A percentile compares a stretch with the other conserved stretches of the same genome.
phyloP scores from a whole-genome alignment of 1,139 yeast species.

The Hansenula sp. region DNA sequence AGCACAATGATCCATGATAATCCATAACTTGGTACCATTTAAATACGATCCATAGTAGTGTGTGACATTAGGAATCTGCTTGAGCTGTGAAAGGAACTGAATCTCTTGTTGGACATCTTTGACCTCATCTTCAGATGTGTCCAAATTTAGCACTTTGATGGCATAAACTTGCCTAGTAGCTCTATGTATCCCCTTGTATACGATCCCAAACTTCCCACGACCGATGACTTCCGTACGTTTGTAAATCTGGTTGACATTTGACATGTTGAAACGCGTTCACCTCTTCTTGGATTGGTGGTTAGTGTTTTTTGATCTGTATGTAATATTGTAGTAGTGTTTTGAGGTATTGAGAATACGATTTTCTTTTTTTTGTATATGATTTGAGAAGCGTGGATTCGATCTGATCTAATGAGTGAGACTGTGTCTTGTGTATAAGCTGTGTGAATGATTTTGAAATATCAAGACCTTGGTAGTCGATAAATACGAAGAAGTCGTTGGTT shows the following conservation, averaged over 20 bases:
- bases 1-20: conserved; percentile 95
- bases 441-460: too few relatives aligned
- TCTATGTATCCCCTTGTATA: conserved; percentile 68
- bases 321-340: too few relatives aligned
- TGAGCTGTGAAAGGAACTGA: conserved; percentile 77
- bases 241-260: conserved; percentile 39
- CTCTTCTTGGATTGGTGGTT: too few relatives aligned
- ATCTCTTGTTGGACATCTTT: conserved; percentile 93
- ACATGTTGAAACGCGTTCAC: conserved; percentile 6
- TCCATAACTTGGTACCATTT: conserved; percentile 90
- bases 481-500: too few relatives aligned
- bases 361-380: too few relatives aligned
- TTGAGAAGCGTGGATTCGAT: too few relatives aligned
- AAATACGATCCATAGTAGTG: conserved; percentile 88
- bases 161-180: conserved; percentile 72
- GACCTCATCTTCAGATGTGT: conserved; percentile 92
- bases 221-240: conserved; percentile 90
- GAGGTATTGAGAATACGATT: too few relatives aligned
- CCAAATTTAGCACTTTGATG: conserved; percentile 86
- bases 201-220: conserved; percentile 95
- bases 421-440: too few relatives aligned
- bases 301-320: too few relatives aligned
- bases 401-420: too few relatives aligned
- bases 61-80: conserved; percentile 85
- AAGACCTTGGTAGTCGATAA: too few relatives aligned